Evolutionary conservation across 139 green algal genomes (phyloP).

Genomic region (Penium margaritaceum): DNA sequence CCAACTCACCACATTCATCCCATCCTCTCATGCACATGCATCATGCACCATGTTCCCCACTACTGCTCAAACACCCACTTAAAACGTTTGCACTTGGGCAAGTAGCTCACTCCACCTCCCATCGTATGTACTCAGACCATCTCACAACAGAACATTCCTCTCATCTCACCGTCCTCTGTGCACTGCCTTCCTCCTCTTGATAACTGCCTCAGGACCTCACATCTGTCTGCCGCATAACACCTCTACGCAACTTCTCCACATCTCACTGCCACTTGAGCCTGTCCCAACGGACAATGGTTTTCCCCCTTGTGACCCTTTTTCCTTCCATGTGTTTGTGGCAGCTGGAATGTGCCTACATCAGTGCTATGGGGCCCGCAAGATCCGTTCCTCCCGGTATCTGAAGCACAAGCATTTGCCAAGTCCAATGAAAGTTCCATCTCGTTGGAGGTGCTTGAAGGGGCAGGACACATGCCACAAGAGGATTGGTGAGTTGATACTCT

Average conservation of each 20-base stretch:
- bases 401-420: conserved; percentile 20
- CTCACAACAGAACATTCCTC: neutral
- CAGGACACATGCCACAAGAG: conserved; percentile 35
- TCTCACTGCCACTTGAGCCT: neutral
- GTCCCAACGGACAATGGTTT: neutral
- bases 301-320: neutral
- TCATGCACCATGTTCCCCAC: neutral
- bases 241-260: no score
- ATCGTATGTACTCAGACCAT: neutral
- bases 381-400: conserved; percentile 6
- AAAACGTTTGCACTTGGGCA: neutral
- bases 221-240: no score
- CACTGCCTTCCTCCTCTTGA: neutral
- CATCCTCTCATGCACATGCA: neutral
- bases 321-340: neutral
- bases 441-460: conserved; percentile 8
- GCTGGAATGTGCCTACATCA: conserved; percentile 22
- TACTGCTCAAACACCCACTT: neutral
- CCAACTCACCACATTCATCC: neutral
- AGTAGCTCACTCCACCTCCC: neutral
- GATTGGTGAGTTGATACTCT: conserved; percentile 27
- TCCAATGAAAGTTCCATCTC: conserved; percentile 10
- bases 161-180: neutral
- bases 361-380: conserved; percentile 28
- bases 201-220: no score